Evolutionary conservation across 2,329 filamentous ascomycete species (phyloP), one percentile per base, ranked within the genome.

Genomic region (Aspergillus sp.): DNA sequence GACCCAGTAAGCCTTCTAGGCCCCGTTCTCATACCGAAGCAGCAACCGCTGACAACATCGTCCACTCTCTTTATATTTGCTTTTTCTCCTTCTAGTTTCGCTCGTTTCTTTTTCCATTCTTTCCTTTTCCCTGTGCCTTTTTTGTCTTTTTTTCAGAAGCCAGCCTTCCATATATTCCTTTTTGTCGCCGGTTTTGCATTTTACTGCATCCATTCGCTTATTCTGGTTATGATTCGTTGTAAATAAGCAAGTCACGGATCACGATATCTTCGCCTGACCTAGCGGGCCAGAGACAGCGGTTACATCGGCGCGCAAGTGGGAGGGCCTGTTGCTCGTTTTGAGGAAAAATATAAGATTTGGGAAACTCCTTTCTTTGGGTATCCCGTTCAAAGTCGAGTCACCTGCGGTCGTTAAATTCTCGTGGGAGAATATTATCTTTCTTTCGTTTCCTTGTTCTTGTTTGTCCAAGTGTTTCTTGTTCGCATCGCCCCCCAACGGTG

Each of bases 301-400:
- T 68, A 68, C 65, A 67, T 68, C 65, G 42, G 56, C 52, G 54
- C 62, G 50, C 59, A 59, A 60, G 36, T 54, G 62, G 53, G 51
- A 53, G 41, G 57, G 58, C 49, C 38, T 60, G 54, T 44, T 44
- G 32, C 41, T 62, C 44, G 47, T 59, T 56, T 53, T 51, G 32
- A 54, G 51, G 53, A 58, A 58, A 57, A 64, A 56, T 68, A 69
- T 69, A 69, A 67, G 58, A 65, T 63, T 62, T 68, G 60, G 57
- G 57, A 11, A 36, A 56, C 59, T 59, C 61, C 66, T 65, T 61
- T 66, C 62, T 59, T 58, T 54, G 27, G 27, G 27, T 30, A 30
- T 30, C 27, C 27, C 27, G 27, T 30, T 11, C 27, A 30, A 5
- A 30, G 27, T 4, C 27, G 10, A 58, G 57, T 63, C 59, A 61